Percentiles rank a stretch among this genome's conserved stretches.
phyloP scores from a whole-genome alignment of 768 basidiomycete species.

The Lactarius sp. region DNA sequence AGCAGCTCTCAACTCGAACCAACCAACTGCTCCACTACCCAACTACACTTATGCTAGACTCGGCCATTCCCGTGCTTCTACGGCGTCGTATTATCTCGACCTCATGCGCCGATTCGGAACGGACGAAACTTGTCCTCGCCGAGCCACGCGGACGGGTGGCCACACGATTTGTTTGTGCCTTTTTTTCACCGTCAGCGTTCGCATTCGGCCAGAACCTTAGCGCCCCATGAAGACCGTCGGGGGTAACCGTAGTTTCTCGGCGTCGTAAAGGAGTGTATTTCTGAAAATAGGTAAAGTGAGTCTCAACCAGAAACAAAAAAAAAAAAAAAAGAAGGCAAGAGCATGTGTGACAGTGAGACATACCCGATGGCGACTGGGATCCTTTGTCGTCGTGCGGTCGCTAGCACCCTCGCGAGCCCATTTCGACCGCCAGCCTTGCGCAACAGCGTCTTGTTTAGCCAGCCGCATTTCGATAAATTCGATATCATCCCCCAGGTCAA shows the following conservation, averaged over 20 bases:
- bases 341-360: constrained; percentile 7
- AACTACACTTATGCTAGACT: constrained; percentile 15
- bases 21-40: constrained; percentile 8
- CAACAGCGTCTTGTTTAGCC: constrained; percentile 33
- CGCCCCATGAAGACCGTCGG: constrained; percentile 39
- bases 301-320: constrained; percentile 16
- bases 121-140: constrained; percentile 17
- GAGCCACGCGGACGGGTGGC: constrained; percentile 16
- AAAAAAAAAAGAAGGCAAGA: not conserved
- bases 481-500: constrained; percentile 24
- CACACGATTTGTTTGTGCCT: constrained; percentile 9
- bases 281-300: constrained; percentile 27
- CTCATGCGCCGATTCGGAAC: constrained; percentile 30
- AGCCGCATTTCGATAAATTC: constrained; percentile 32
- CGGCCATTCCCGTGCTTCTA: constrained; percentile 22
- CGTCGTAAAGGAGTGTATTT: constrained; percentile 37
- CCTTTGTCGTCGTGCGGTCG: not conserved
- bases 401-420: constrained; percentile 38
- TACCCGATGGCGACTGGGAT: constrained; percentile 12
- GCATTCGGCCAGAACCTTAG: constrained; percentile 26
- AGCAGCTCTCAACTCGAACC: constrained; percentile 7
- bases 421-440: constrained; percentile 47
- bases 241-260: constrained; percentile 45
- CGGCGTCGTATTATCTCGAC: constrained; percentile 23
- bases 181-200: constrained; percentile 11